Conservation (phyloP, 1,284 basidiomycete species). For the Coniferiporia weirii region DNA sequence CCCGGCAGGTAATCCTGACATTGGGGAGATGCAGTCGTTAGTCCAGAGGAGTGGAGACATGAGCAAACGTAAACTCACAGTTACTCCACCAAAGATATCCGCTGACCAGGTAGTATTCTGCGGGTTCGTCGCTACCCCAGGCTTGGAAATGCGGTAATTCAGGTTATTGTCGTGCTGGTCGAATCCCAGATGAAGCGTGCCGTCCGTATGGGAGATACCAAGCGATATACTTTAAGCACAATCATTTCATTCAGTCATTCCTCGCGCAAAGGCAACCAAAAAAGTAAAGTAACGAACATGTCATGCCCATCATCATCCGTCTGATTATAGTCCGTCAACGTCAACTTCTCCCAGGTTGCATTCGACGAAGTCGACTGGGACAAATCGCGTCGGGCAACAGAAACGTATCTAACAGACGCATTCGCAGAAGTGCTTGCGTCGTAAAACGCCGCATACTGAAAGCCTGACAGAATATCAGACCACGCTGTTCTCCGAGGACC, state of each 20-base stretch:
- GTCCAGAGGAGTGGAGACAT: background rate
- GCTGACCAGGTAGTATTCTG: conserved; percentile 25
- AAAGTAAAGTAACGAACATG: conserved; percentile 24
- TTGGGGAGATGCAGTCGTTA: background rate
- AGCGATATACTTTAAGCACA: conserved; percentile 31
- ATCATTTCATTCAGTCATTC: conserved; percentile 2
- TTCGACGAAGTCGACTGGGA: conserved; percentile 9
- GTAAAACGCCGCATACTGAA: conserved; percentile 39
- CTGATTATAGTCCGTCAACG: conserved; percentile 36
- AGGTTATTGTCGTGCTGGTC: conserved; percentile 40
- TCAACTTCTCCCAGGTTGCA: conserved; percentile 32
- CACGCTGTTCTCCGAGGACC: too few species aligned
- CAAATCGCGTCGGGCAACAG: conserved; percentile 29
- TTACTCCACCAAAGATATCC: conserved; percentile 26
- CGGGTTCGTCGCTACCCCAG: conserved; percentile 31
- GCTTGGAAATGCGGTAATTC: conserved; percentile 34
- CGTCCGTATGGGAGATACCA: conserved; percentile 37
- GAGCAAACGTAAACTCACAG: conserved; percentile 4
- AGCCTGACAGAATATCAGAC: conserved; percentile 24
- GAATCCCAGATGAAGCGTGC: conserved; percentile 38
- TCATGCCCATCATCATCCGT: conserved; percentile 40
- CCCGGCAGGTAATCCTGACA: conserved; percentile 34
- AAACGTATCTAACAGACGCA: conserved; percentile 32
- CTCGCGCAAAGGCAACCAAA: background rate
- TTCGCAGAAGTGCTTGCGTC: conserved; percentile 26